A percentile compares a stretch with the other conserved stretches of the same genome.
phyloP scores from a whole-genome alignment of 2,329 filamentous ascomycete genomes.

The Phyllosticta capitalensis region DNA sequence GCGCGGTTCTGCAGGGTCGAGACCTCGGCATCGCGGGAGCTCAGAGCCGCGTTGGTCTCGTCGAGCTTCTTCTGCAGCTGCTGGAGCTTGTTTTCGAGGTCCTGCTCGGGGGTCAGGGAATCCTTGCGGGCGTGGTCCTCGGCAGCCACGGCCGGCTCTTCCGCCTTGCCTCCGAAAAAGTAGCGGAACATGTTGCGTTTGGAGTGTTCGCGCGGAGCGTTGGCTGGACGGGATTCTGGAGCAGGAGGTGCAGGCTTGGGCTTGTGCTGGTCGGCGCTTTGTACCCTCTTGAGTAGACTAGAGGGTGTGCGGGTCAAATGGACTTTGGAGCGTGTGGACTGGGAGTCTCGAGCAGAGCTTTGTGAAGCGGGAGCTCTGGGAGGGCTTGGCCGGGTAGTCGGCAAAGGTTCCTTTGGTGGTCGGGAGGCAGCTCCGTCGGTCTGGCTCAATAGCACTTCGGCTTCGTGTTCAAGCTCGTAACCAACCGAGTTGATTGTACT shows the following conservation, averaged over 20 bases:
- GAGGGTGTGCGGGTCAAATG: neutral
- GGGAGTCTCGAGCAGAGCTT: neutral
- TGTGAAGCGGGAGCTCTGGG: neutral
- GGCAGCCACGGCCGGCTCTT: slow-evolving; percentile 3
- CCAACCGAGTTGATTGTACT: slow-evolving; percentile 10
- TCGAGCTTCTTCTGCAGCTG: slow-evolving; percentile 19
- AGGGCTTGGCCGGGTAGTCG: neutral
- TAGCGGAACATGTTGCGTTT: slow-evolving; percentile 30
- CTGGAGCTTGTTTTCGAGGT: slow-evolving; percentile 9
- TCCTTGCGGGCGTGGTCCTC: slow-evolving; percentile 2
- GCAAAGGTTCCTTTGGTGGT: neutral
- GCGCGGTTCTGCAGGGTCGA: slow-evolving; percentile 22
- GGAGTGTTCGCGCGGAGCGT: slow-evolving; percentile 14
- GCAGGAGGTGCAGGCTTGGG: slow-evolving; percentile 17
- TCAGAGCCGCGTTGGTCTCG: slow-evolving; percentile 24
- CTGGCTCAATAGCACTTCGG: neutral
- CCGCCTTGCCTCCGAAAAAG: slow-evolving; percentile 24
- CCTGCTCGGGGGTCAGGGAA: slow-evolving; percentile 6
- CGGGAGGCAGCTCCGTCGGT: neutral
- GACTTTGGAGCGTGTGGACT: neutral
- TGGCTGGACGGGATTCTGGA: slow-evolving; percentile 22
- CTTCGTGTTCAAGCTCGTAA: slow-evolving; percentile 9
- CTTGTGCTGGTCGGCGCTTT: neutral
- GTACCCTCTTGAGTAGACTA: neutral
- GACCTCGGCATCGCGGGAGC: slow-evolving; percentile 18